Evolutionary conservation across 257 asterid species (phyloP), one percentile per base, ranked within the genome.

Genomic region (Lycium ferocissimum): DNA sequence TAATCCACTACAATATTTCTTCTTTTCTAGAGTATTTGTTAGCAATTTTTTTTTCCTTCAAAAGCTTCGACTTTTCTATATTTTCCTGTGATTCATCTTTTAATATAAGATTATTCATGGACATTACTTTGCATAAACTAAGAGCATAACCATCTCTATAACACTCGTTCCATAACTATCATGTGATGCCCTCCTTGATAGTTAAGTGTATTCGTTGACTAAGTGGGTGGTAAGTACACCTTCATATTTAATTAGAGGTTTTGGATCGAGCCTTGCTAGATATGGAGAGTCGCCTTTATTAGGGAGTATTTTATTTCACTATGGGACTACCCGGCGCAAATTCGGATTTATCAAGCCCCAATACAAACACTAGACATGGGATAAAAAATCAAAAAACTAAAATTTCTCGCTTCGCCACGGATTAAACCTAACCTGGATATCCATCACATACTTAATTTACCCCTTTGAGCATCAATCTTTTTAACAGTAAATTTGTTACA

Each of bases 1-100:
- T 40, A 71, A 72, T 43, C 80, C 80, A 45, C 80, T 73, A 73
- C 59, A n/a, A 11, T 45, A n/a, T 20, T 66, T 66, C 45, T 33
- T 66, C 73, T 13, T 35, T 35, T 33, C 47, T 2, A 26, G 33
- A 26, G 33, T 26, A 66, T 66, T 33, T 66, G 73, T 33, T 12
- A 26, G 6, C 38, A 11, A 4, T 1, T 26, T 5, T 65, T 7
- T 65, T 69, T 69, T 69, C 14, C 1, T 71, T 43, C 17, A 66
- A 66, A 66, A 71, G 79, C 79, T 40, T 71, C 1, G 18, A 71
- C 56, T 71, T 71, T 71, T 18, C 79, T 40, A 40, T 71, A 7
- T 17, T 71, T 71, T 71, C 4, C 7, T 9, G 33, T 40, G 79
- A 40, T 70, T 70, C 79, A 14, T 38, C 79, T 2, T 38, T 38